Conservation (phyloP, 805 yeast species). For the Candida railenensis region DNA sequence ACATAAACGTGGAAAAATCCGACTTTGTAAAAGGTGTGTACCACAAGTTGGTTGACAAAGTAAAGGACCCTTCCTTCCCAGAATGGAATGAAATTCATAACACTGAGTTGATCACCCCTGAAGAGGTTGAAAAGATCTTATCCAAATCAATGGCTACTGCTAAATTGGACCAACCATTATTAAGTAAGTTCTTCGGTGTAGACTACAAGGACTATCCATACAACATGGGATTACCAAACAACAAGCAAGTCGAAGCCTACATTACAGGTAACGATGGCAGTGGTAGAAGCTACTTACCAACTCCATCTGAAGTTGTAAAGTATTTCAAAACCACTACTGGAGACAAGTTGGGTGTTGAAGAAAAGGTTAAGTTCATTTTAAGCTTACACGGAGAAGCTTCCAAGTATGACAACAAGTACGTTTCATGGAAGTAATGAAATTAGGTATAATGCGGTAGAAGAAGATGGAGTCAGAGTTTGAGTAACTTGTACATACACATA, state of each 20-base stretch:
- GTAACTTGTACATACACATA: constrained; percentile 1
- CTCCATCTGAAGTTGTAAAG: constrained; percentile 63
- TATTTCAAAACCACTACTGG: constrained; percentile 55
- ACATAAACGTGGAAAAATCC: constrained; percentile 46
- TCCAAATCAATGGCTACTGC: constrained; percentile 19
- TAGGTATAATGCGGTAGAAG: not conserved
- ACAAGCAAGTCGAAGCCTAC: constrained; percentile 59
- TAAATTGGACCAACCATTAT: constrained; percentile 34
- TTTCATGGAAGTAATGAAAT: constrained; percentile 34
- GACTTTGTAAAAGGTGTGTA: constrained; percentile 73
- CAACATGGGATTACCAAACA: constrained; percentile 79
- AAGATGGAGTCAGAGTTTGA: no score
- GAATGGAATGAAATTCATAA: constrained; percentile 21
- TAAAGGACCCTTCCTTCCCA: constrained; percentile 44
- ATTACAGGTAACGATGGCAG: constrained; percentile 69
- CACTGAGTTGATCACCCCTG: constrained; percentile 12
- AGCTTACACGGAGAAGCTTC: constrained; percentile 52
- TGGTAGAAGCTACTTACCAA: constrained; percentile 65
- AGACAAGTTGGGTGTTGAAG: constrained; percentile 57
- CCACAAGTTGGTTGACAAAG: constrained; percentile 61
- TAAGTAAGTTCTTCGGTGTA: constrained; percentile 38
- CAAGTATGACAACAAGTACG: constrained; percentile 41
- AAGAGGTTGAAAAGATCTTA: constrained; percentile 18
- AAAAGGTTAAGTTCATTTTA: constrained; percentile 59
- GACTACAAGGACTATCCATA: constrained; percentile 51